Evolutionary conservation across 176 grass and related monocot genomes (phyloP).

Genomic region (Saccharum officinarum): DNA sequence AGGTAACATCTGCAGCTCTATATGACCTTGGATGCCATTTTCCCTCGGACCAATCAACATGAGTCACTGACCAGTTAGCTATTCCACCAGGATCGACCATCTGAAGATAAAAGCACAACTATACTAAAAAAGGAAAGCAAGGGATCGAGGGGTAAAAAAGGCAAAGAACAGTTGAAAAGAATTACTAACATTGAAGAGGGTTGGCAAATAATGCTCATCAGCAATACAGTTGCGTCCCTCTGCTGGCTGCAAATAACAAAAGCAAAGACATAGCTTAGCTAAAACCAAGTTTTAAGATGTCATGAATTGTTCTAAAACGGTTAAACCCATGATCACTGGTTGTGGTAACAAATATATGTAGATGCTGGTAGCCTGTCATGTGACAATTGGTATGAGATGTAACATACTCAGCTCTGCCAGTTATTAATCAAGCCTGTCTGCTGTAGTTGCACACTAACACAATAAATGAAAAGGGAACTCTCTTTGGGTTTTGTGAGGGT

Average conservation of each 20-base stretch:
- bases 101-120: conserved; percentile 45
- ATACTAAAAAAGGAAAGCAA: conserved; percentile 23
- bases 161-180: conserved; percentile 28
- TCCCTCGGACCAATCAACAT: conserved; percentile 99
- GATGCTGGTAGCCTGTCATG: conserved; percentile 9
- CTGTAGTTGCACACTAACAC: not conserved
- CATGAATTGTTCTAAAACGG: not conserved
- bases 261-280: conserved; percentile 24
- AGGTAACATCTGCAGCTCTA: conserved; percentile 81
- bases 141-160: not conserved
- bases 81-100: conserved; percentile 94
- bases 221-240: conserved; percentile 95
- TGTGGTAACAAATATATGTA: not conserved
- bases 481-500: conserved; percentile 17
- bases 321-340: conserved; percentile 26
- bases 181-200: conserved; percentile 77
- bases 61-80: conserved; percentile 93
- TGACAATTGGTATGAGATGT: conserved; percentile 21
- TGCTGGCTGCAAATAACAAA: conserved; percentile 77
- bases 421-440: not conserved
- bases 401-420: not conserved
- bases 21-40: conserved; percentile 99
- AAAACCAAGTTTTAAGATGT: not conserved
- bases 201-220: conserved; percentile 99
- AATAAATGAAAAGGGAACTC: conserved; percentile 5